Base-by-base conservation (phyloP, 257 asterid genomes). In the Orobanche coerulescens region DNA sequence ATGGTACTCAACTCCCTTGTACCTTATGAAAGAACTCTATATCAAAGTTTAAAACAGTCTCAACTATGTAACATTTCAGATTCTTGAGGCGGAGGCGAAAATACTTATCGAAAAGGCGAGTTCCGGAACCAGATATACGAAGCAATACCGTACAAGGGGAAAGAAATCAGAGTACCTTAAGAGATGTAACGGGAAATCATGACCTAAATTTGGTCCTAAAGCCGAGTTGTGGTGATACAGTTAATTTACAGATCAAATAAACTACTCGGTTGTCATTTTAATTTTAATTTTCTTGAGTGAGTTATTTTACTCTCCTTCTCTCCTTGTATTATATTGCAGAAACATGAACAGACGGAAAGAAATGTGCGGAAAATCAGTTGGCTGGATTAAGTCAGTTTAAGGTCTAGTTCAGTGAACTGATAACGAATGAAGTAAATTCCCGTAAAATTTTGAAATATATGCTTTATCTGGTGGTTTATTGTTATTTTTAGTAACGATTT, bases 11-110 rank as follows among this genome's bases (percentile, higher is more conserved):
- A n/a, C n/a, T n/a, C n/a, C n/a, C n/a, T n/a, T n/a, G n/a, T n/a
- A n/a, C n/a, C n/a, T n/a, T n/a, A n/a, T n/a, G n/a, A n/a, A n/a
- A n/a, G n/a, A n/a, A n/a, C n/a, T n/a, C n/a, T n/a, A n/a, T n/a
- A n/a, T n/a, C n/a, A n/a, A n/a, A n/a, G n/a, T n/a, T n/a, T n/a
- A n/a, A n/a, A n/a, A n/a, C n/a, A n/a, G n/a, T n/a, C n/a, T n/a
- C n/a, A n/a, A n/a, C n/a, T n/a, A n/a, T n/a, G n/a, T n/a, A n/a
- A n/a, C 50, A 37, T 77, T 65, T 58, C 84, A 82, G 86, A 67
- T 82, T 79, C 23, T 72, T 82, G 68, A 79, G 75, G 73, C 62
- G 8, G 65, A 79, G 69, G 61, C 78, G 24, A 23, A 75, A 26
- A 5, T 20, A 28, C 51, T 68, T 82, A 25, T 28, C 40, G 55